A percentile compares a stretch with the other conserved stretches of the same genome.
Conservation (phyloP, 139 green algal species). For the Diplosphaera chodatii region DNA sequence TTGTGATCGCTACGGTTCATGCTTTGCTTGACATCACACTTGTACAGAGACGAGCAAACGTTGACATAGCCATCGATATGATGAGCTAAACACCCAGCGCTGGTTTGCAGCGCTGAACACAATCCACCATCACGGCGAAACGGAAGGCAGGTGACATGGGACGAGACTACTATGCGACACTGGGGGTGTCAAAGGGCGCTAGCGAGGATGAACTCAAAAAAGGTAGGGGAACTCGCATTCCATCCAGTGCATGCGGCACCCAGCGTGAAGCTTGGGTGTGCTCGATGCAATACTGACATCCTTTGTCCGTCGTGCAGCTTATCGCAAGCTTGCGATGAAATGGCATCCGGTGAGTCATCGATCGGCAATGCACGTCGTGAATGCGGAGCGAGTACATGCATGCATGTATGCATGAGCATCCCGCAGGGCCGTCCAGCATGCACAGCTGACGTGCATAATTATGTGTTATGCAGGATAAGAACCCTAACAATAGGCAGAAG, state of each 20-base stretch:
- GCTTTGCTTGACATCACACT: too few relatives aligned
- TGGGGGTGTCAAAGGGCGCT: constrained; percentile 65
- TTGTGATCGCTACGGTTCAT: too few relatives aligned
- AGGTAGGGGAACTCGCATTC: constrained; percentile 25
- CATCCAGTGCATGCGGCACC: not conserved
- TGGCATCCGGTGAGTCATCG: constrained; percentile 59
- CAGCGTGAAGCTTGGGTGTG: not conserved
- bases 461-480: constrained; percentile 85
- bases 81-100: too few relatives aligned
- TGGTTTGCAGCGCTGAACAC: too few relatives aligned
- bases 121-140: not conserved
- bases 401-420: not conserved
- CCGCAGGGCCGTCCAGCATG: too few relatives aligned
- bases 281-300: too few relatives aligned
- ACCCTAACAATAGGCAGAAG: constrained; percentile 50
- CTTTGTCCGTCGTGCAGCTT: constrained; percentile 39
- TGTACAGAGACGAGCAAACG: too few relatives aligned
- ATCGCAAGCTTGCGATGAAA: constrained; percentile 80
- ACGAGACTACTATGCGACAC: constrained; percentile 72
- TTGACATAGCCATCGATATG: too few relatives aligned
- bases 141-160: constrained; percentile 44
- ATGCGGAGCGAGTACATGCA: not conserved
- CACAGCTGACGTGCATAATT: too few relatives aligned
- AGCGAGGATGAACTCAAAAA: constrained; percentile 81
- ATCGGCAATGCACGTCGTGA: not conserved